phyloP scores from a whole-genome alignment of 352 stramenopile species.

The Globisporangium emineosum region DNA sequence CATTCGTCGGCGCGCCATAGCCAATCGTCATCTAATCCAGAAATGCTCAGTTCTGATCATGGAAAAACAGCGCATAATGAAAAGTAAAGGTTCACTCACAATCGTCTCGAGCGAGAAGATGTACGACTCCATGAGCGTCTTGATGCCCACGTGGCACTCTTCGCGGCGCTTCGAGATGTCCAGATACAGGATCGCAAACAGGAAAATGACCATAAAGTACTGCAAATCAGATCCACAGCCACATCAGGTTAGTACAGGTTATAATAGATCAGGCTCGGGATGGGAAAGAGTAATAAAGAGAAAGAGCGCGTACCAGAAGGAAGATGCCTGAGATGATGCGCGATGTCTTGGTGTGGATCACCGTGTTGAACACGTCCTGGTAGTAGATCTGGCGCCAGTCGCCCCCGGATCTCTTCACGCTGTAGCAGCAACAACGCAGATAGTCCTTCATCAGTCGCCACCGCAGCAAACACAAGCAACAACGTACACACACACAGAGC shows the following conservation, averaged over 20 bases:
- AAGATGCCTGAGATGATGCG: constrained; percentile 81
- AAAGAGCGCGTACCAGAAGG: constrained; percentile 35
- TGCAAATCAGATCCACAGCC: constrained; percentile 17
- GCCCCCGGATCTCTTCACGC: constrained; percentile 54
- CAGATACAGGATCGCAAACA: constrained; percentile 77
- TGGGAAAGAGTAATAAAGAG: background rate
- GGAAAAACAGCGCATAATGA: background rate
- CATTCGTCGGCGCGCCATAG: constrained; percentile 80
- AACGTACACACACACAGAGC: background rate
- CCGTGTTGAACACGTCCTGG: constrained; percentile 83
- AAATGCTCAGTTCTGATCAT: background rate
- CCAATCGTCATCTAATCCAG: constrained; percentile 80
- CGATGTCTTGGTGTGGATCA: constrained; percentile 84
- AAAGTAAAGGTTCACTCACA: constrained; percentile 29
- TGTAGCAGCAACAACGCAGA: constrained; percentile 9
- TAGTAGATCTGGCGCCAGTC: constrained; percentile 85
- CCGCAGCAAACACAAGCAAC: constrained; percentile 9
- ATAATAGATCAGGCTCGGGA: background rate
- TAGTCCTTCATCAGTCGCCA: constrained; percentile 18
- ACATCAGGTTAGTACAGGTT: background rate
- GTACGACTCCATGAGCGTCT: constrained; percentile 77
- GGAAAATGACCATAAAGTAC: constrained; percentile 81
- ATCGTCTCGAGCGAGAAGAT: constrained; percentile 88
- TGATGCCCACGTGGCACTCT: constrained; percentile 75
- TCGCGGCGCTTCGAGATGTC: constrained; percentile 54